Conservation (phyloP, 2,329 filamentous ascomycete genomes). For the Penicillium fuscoglaucum region DNA sequence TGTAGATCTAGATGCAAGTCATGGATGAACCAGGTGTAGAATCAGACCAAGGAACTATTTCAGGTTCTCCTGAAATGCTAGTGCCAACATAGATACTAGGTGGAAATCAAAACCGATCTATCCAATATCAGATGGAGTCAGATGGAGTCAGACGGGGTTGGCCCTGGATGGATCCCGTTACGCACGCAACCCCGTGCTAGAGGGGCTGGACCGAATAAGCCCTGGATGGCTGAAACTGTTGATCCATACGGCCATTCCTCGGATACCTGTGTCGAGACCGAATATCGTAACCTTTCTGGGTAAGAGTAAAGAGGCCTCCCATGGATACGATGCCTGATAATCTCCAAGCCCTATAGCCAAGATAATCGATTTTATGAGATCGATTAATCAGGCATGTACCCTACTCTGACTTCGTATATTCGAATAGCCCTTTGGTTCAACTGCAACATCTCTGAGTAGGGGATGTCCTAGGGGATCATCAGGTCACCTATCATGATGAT, state of each 20-base stretch:
- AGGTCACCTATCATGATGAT: background rate
- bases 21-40: background rate
- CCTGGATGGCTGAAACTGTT: background rate
- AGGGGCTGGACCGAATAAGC: background rate
- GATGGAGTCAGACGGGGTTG: background rate
- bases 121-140: background rate
- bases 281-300: slow-evolving; percentile 8
- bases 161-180: background rate
- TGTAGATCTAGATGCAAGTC: background rate
- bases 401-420: background rate
- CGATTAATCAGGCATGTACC: background rate
- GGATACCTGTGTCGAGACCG: background rate
- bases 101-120: background rate
- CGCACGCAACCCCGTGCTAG: background rate
- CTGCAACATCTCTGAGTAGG: background rate
- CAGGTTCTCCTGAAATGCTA: background rate
- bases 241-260: background rate
- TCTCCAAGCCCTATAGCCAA: background rate
- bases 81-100: background rate
- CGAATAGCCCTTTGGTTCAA: background rate
- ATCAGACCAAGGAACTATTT: background rate
- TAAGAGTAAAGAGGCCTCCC: slow-evolving; percentile 13
- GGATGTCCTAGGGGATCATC: background rate
- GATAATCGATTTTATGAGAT: background rate
- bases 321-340: slow-evolving; percentile 9